Base-by-base conservation (phyloP, 352 stramenopile genomes). In the Globisporangium echinulatum region DNA sequence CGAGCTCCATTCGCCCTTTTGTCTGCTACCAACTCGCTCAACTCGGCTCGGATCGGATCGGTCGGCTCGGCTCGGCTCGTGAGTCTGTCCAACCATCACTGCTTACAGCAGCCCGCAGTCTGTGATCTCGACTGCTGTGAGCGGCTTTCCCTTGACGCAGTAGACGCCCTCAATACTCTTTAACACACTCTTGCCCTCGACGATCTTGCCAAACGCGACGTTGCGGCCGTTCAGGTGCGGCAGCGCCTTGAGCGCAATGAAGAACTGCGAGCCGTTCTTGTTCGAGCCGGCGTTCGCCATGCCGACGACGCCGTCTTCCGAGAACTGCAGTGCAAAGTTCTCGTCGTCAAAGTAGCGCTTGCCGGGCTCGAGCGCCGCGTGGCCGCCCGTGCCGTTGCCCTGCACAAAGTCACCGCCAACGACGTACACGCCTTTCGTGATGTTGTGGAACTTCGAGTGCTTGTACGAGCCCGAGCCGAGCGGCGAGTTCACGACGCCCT, bases 221-320 rank as follows among this genome's bases (percentile, higher is more conserved):
- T 95, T 92, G 67, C 84, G 83, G 62, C 85, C 85, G 67, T 95
- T 92, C 51, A 95, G 70, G 69, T 95, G 85, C 37, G 85, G 83
- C 64, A 90, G 68, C 59, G 83, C 75, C 68, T 82, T 70, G 48
- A 93, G 73, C 60, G 84, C 98, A 65, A 99, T 99, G 75, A 99
- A 99, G 75, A 99, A 99, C 81, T 99, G 98, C 66, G 87, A 98
- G 5, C 97, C 97, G 77, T 99, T 99, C 50, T 98, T 99, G 78
- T 98, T 95, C 54, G 87, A 76, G 39, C 97, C 97, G 40, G 86
- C 85, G 74, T 99, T 99, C 42, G 97, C 97, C 97, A 99, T 99
- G 63, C 85, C 85, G 54, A 94, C 62, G 44, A 94, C 85, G 51
- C 85, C 85, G 58, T 87, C 70, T 62, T 94, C 82, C 44, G 82